Base-by-base conservation (phyloP, 306 rosid genomes). In the Dryas octopetala region DNA sequence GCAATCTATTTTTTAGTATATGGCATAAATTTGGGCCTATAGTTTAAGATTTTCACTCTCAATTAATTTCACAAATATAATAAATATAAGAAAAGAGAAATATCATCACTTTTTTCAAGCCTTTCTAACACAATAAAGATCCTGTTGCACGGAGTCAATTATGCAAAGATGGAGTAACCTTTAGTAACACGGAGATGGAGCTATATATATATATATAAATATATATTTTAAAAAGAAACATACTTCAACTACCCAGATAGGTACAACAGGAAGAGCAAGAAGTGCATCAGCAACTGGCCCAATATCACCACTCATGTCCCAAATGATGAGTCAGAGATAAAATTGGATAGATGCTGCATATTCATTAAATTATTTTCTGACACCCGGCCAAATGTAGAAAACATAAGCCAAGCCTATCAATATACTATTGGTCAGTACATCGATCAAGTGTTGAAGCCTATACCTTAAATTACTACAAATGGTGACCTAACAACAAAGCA, bases 21-120 rank as follows among this genome's bases (percentile, higher is more conserved):
- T 66, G 62, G 28, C 38, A 46, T 71, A 61, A 58, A 82, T 16
- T 58, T 63, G 61, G 71, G 58, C 54, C 49, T 57, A 59, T 51
- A 50, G 58, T 28, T 47, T 50, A 62, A 60, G 62, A 59, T 47
- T 43, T 5, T 51, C 67, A 69, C 78, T 82, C 48, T 60, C 38
- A 32, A 32, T 50, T 45, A 64, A 52, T 67, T 59, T 73, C 7
- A 13, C 58, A 9, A 48, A 61, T 40, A 32, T 60, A 60, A 10
- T 60, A 55, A 55, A 0, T 28, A 19, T 10, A 19, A 10, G 23
- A 9, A 26, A 17, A 7, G 1, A 60, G 40, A 26, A 60, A 60
- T 60, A 60, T 11, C 43, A 60, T 28, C 43, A 60, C 41, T 60
- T 26, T 6, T 14, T 60, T 1, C 4, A 26, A 60, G 15, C 43